These are phyloP conservation scores for Hypoxylon perforatum DNA, from an alignment of 495 filamentous ascomycete genomes.

Conservation along the genomic window DNA sequence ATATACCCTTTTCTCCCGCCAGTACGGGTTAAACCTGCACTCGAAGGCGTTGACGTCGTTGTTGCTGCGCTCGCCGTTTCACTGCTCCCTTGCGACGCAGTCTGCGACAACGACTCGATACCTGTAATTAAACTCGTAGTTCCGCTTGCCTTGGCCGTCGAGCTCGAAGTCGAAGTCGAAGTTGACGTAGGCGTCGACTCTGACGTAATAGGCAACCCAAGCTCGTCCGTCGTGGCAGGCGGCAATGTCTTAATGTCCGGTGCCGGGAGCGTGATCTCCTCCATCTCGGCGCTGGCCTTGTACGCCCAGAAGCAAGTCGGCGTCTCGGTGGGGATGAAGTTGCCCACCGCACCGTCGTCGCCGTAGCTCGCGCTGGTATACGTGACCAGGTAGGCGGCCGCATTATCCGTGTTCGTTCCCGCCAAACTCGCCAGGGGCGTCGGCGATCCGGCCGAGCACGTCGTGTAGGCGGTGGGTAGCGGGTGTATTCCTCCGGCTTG, in stretches of 20 bases:
- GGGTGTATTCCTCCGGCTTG: slow-evolving; percentile 9
- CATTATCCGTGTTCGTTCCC: slow-evolving; percentile 32
- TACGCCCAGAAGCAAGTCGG: slow-evolving; percentile 33
- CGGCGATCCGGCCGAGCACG: slow-evolving; percentile 16
- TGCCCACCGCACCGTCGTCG: slow-evolving; percentile 13
- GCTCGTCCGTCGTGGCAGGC: slow-evolving; percentile 11
- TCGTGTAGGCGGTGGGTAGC: slow-evolving; percentile 7
- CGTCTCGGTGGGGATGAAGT: slow-evolving; percentile 19
- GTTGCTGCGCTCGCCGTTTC: not conserved
- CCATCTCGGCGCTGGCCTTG: slow-evolving; percentile 3
- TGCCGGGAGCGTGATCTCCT: slow-evolving; percentile 25
- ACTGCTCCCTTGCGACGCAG: slow-evolving; percentile 1
- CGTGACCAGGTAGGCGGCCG: slow-evolving; percentile 19
- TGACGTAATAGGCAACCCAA: slow-evolving; percentile 1
- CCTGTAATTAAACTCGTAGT: not conserved
- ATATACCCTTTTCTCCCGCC: no score
- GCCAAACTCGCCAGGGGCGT: slow-evolving; percentile 31
- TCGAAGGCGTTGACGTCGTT: not conserved
- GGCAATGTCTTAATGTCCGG: slow-evolving; percentile 17
- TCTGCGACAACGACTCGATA: not conserved
- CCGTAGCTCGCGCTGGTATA: slow-evolving; percentile 29
- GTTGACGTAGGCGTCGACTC: not conserved
- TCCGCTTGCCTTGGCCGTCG: not conserved
- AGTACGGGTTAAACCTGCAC: no score
- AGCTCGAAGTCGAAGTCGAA: not conserved